Base-by-base conservation (phyloP, 202 grass and related monocot genomes). In the Musa balbisiana region DNA sequence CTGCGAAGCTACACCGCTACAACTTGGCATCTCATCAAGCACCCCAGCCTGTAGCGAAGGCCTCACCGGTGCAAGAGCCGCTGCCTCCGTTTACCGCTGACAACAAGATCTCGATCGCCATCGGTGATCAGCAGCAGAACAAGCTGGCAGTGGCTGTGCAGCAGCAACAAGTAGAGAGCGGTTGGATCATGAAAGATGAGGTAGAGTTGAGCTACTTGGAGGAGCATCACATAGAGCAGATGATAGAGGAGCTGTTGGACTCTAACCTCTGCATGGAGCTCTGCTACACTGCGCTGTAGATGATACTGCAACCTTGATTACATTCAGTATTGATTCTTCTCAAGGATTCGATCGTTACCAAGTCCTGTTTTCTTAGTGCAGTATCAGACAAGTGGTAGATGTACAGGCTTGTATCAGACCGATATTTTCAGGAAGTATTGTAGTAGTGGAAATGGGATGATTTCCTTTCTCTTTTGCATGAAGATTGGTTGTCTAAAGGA, bases 141-240 rank as follows among this genome's bases (percentile, higher is more conserved):
- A 43, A 43, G 74, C 14, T 71, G 49, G 15, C 8, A 56, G 15
- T 0, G 52, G 27, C 25, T 15, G 22, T 24, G 0, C 51, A 1
- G 1, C 49, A 23, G 64, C 24, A 19, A 20, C 5, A 14, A 74
- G 62, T 9, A 69, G 79, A 81, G 70, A 67, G 52, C 79, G 81
- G 20, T 17, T 62, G 58, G 58, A 62, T 62, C 14, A 21, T 20
- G 58, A 62, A 20, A 8, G 12, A 51, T 51, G 54, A 75, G 17
- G 27, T 75, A 23, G 54, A 75, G 16, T 62, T 62, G 15, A 14
- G 75, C 51, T 63, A 62, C n/a, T 79, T 90, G 0, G 87, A 92
- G 87, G 90, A 90, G 82, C 84, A 90, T 85, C 82, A 92, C 55
- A 81, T 92, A 52, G 87, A 92, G 74, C 90, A 92, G 81, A 92